Conservation (phyloP, 2,329 filamentous ascomycete species). For the Fusarium circinatum region DNA sequence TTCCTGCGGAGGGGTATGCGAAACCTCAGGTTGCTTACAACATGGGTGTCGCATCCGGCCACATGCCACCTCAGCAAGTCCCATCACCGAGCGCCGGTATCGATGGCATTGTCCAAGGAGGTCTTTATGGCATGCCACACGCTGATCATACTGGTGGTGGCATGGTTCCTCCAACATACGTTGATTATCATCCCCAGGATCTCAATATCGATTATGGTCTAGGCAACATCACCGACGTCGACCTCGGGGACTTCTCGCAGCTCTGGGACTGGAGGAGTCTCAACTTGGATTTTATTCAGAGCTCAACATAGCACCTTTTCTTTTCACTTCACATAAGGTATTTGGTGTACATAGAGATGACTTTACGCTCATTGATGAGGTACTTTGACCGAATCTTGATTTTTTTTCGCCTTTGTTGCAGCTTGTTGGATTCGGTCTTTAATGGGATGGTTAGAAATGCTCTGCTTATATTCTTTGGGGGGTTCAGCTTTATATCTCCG, state of each 20-base stretch:
- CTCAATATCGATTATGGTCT: conserved; percentile 20
- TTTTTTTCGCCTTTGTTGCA: neutral
- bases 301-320: conserved; percentile 18
- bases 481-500: neutral
- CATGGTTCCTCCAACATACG: conserved; percentile 21
- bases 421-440: neutral
- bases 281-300: conserved; percentile 38
- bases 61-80: conserved; percentile 10
- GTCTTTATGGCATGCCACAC: conserved; percentile 15
- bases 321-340: neutral
- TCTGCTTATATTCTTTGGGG: neutral
- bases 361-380: neutral
- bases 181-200: conserved; percentile 19
- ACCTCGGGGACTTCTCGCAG: conserved; percentile 37
- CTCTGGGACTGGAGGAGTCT: conserved; percentile 42
- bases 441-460: neutral
- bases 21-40: neutral
- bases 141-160: neutral
- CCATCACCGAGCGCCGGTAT: conserved; percentile 31
- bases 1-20: neutral
- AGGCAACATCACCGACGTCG: conserved; percentile 34
- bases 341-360: conserved; percentile 24
- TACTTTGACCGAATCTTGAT: neutral
- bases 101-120: conserved; percentile 19
- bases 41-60: neutral